phyloP scores from a whole-genome alignment of 768 basidiomycete species.

The Omphalotus guepiniiformis region DNA sequence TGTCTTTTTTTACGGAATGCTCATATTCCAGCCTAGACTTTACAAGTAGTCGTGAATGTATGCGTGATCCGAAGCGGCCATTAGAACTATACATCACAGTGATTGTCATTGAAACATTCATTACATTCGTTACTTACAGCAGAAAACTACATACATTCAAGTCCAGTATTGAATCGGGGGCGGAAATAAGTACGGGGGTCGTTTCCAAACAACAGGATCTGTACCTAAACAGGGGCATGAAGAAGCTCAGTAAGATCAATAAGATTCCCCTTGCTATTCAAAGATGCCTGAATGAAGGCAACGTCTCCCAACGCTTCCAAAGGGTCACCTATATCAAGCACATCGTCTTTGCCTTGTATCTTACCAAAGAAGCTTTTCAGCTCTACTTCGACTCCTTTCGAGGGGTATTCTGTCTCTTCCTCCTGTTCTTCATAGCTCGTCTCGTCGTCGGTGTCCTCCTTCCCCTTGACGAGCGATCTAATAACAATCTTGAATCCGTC shows the following conservation, averaged over 20 bases:
- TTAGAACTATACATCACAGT: too few relatives aligned
- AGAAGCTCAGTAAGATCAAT: constrained; percentile 50
- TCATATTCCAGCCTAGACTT: too few relatives aligned
- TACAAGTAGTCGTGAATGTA: too few relatives aligned
- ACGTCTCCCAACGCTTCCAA: constrained; percentile 66
- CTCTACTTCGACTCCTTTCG: constrained; percentile 53
- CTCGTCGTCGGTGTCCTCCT: constrained; percentile 38
- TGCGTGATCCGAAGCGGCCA: too few relatives aligned
- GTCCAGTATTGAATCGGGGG: too few relatives aligned
- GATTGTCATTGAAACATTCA: too few relatives aligned
- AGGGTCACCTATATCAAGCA: constrained; percentile 49
- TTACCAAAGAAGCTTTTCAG: constrained; percentile 45
- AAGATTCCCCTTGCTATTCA: constrained; percentile 59
- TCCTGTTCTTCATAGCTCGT: constrained; percentile 32
- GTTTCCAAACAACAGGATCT: too few relatives aligned
- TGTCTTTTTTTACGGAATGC: too few relatives aligned
- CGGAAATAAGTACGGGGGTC: too few relatives aligned
- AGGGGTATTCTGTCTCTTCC: constrained; percentile 45
- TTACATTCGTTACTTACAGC: too few relatives aligned
- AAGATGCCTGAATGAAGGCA: constrained; percentile 72
- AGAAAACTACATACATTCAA: too few relatives aligned
- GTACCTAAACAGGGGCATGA: neutral
- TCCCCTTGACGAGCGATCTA: constrained; percentile 25
- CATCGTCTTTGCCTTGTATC: constrained; percentile 43
- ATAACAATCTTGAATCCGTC: constrained; percentile 30